These are phyloP conservation scores for Corchorus capsularis DNA, from an alignment of 345 rosid genomes.

Conservation along the genomic window DNA sequence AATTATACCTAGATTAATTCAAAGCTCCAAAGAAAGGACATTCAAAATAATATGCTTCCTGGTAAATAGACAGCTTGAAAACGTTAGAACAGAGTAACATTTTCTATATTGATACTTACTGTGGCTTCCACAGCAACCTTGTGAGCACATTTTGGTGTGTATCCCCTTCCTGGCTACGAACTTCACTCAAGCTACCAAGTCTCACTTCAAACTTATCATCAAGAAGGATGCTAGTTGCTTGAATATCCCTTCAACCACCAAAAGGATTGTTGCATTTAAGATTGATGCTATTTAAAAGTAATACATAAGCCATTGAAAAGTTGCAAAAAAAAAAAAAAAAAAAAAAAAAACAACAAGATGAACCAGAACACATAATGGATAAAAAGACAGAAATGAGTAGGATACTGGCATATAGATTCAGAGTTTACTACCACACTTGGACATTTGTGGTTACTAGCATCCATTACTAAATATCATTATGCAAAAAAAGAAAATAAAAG, in stretches of 20 bases:
- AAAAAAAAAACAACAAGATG: too few relatives aligned
- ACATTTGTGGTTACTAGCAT: not conserved
- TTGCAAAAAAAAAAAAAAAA: not conserved
- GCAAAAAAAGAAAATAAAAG: slow-evolving; percentile 6
- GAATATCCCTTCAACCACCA: slow-evolving; percentile 71
- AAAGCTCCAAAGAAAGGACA: not conserved
- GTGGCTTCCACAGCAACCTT: slow-evolving; percentile 61
- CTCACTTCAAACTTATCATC: slow-evolving; percentile 97
- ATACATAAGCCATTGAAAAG: not conserved
- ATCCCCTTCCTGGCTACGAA: slow-evolving; percentile 66
- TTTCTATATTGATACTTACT: slow-evolving; percentile 51
- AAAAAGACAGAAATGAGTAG: not conserved
- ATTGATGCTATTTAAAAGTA: not conserved
- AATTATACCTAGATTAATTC: not conserved
- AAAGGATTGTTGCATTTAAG: slow-evolving; percentile 13
- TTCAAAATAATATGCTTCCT: not conserved
- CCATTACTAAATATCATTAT: not conserved
- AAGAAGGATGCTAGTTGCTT: slow-evolving; percentile 91
- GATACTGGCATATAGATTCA: not conserved
- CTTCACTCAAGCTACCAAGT: slow-evolving; percentile 84
- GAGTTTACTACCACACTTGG: not conserved
- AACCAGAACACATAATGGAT: not conserved
- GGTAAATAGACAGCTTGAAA: slow-evolving; percentile 15
- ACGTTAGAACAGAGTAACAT: not conserved
- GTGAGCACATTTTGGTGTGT: slow-evolving; percentile 62